Evolutionary conservation across 139 green algal genomes (phyloP), one percentile per base, ranked within the genome.

Genomic region (Diplosphaera chodatii): DNA sequence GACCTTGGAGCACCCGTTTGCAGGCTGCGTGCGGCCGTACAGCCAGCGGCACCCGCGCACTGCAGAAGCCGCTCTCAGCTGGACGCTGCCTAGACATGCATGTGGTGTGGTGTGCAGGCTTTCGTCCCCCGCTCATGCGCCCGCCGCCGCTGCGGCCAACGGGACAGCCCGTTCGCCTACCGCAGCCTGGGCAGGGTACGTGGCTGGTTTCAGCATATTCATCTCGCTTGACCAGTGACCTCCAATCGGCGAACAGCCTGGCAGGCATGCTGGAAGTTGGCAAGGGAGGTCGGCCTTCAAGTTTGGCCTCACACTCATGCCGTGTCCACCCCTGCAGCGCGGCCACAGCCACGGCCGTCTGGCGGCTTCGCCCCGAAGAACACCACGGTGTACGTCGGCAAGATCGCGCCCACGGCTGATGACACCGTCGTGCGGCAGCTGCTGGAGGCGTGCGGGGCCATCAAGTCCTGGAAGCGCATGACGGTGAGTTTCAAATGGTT

Each of bases 391-490:
- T 96, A 91, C 41, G 86, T 96, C 15, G 90, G 91, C 30, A 94
- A 93, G 75, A 97, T 98, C 59, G 92, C 92, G 0, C 34, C 87
- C n/a, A 90, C 69, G 4, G 73, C 97, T 28, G 78, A 90, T 4
- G 85, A 92, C 16, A 25, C 68, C 0, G 68, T 90, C 1, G 77
- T 98, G 1, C 40, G 59, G 30, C 74, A 73, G 32, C 74, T 97
- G 63, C 82, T 98, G 41, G 86, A 93, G 64, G 87, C 86, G 21
- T 97, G 93, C 74, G 92, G 93, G 0, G 31, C 72, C 1, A 41
- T 97, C 15, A 87, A 87, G 64, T 89, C 79, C 32, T 98, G 92
- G 93, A 97, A 97, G 79, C 85, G 89, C 0, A 80, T 88, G 20
- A 78, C n/a, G 20, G 48, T 59, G 48, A 59, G 48, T 10, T n/a